Percentiles rank a stretch among this genome's conserved stretches.
Conservation (phyloP, 257 asterid genomes). For the Mitragyna speciosa region DNA sequence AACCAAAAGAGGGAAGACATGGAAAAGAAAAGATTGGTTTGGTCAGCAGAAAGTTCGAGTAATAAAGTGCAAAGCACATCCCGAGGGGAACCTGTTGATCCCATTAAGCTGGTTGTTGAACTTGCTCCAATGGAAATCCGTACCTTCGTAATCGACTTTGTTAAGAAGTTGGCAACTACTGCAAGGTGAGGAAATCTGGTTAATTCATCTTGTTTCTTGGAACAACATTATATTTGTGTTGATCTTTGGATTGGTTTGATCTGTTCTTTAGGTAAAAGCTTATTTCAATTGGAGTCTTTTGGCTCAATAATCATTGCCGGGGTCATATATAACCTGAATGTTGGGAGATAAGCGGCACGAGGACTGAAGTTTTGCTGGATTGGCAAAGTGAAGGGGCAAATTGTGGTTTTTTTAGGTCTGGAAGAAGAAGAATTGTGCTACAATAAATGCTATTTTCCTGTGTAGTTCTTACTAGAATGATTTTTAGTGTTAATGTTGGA, state of each 20-base stretch:
- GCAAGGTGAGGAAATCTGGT: constrained; percentile 7
- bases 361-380: background rate
- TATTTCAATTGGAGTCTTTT: background rate
- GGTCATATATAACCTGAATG: background rate
- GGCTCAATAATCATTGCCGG: constrained; percentile 1
- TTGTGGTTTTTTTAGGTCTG: background rate
- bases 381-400: background rate
- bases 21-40: constrained; percentile 64
- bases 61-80: constrained; percentile 10
- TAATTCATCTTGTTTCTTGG: background rate
- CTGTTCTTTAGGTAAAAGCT: background rate
- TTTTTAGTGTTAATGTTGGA: too few species aligned
- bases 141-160: constrained; percentile 59
- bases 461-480: too few species aligned
- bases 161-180: constrained; percentile 7
- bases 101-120: constrained; percentile 53
- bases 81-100: constrained; percentile 74
- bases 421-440: too few species aligned
- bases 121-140: constrained; percentile 91
- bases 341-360: background rate
- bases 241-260: background rate
- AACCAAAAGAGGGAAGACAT: constrained; percentile 75
- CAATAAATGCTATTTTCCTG: too few species aligned
- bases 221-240: background rate
- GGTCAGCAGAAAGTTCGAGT: constrained; percentile 60